Percentiles rank a stretch among this genome's conserved stretches.
Conservation (phyloP, 108 stramenopile genomes). For the Skeletonema potamos region DNA sequence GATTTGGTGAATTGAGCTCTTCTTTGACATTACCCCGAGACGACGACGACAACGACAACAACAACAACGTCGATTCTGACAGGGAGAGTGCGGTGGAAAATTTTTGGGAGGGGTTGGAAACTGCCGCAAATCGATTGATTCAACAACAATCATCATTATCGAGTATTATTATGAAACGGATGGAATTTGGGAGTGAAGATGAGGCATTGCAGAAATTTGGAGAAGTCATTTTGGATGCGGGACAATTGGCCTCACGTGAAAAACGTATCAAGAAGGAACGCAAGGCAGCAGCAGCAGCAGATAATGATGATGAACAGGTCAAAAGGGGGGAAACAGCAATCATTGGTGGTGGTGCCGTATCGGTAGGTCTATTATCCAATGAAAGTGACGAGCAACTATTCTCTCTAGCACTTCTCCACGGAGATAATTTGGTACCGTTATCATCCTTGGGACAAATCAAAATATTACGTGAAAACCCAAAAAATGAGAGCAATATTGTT, state of each 20-base stretch:
- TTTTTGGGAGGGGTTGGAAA: constrained; percentile 50
- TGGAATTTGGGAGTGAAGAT: constrained; percentile 23
- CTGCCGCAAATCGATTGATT: constrained; percentile 53
- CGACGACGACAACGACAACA: constrained; percentile 4
- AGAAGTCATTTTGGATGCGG: constrained; percentile 53
- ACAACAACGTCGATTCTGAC: no score
- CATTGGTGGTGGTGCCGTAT: neutral
- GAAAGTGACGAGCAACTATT: constrained; percentile 6
- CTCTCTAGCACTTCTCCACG: constrained; percentile 38
- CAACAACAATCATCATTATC: neutral
- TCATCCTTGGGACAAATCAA: constrained; percentile 22
- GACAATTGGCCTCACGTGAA: constrained; percentile 21
- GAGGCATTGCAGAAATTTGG: constrained; percentile 39
- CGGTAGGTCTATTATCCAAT: constrained; percentile 8
- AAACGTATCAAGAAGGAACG: constrained; percentile 31
- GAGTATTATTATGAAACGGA: neutral
- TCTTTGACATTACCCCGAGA: constrained; percentile 26
- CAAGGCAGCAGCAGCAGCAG: neutral
- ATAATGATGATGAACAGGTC: neutral
- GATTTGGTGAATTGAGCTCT: constrained; percentile 44
- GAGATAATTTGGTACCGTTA: constrained; percentile 30
- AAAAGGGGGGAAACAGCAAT: neutral
- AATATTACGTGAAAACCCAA: constrained; percentile 27
- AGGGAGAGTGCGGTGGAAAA: constrained; percentile 30
- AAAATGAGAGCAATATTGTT: constrained; percentile 27